Conservation (phyloP, 202 grass and related monocot genomes). For the Brachypodium distachyon region DNA sequence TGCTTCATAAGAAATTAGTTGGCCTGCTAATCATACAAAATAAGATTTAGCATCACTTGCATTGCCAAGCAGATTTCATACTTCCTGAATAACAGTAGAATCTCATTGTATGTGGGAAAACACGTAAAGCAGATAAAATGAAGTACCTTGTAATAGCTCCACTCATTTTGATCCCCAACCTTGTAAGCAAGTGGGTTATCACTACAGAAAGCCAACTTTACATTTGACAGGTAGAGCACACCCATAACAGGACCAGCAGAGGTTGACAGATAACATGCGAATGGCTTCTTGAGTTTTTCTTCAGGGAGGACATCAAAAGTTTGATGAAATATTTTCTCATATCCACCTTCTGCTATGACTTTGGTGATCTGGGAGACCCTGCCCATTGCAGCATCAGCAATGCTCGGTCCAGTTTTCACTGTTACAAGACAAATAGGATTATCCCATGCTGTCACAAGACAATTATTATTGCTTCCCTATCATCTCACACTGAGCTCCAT, state of each 20-base stretch:
- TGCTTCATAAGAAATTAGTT: neutral
- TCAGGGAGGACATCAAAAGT: conserved; percentile 65
- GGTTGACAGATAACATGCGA: conserved; percentile 85
- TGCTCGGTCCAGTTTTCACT: conserved; percentile 99
- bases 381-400: conserved; percentile 90
- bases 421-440: conserved; percentile 12
- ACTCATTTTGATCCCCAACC: conserved; percentile 82
- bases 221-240: conserved; percentile 83
- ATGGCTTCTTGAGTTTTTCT: conserved; percentile 86
- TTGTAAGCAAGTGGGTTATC: conserved; percentile 90
- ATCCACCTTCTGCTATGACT: conserved; percentile 97
- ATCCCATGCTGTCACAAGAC: neutral
- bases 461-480: neutral
- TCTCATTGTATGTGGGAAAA: neutral
- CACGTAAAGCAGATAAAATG: neutral
- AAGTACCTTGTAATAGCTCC: conserved; percentile 98
- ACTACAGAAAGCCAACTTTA: conserved; percentile 86
- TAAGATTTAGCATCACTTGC: neutral
- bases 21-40: neutral
- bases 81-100: neutral
- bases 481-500: neutral
- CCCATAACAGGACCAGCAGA: conserved; percentile 97
- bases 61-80: neutral
- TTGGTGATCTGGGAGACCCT: conserved; percentile 81
- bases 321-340: conserved; percentile 91